phyloP scores from a whole-genome alignment of 225 moss, liverwort and hornwort genomes.

The Neckera pumila region DNA sequence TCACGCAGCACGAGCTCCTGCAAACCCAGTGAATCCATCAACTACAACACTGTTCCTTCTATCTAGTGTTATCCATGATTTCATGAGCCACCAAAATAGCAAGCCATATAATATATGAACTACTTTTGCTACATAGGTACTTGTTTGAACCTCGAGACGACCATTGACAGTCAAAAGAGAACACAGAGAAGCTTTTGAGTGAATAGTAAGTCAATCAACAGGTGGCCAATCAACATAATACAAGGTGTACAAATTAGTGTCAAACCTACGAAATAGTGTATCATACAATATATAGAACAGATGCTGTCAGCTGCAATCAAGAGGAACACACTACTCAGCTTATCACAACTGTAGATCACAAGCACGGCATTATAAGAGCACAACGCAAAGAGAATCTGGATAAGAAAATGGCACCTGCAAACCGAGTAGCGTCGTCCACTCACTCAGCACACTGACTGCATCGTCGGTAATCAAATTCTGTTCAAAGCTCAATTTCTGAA shows the following conservation, averaged over 20 bases:
- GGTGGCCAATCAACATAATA: neutral
- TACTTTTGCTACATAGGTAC: neutral
- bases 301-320: neutral
- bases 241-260: neutral
- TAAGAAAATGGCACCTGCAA: constrained; percentile 26
- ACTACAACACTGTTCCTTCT: neutral
- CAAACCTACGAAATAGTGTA: neutral
- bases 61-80: neutral
- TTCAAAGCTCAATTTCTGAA: constrained; percentile 81
- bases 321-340: neutral
- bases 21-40: neutral
- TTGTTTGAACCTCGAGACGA: neutral
- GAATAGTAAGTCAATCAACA: neutral
- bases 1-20: constrained; percentile 87
- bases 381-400: neutral
- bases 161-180: neutral
- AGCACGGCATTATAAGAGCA: neutral
- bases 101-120: neutral
- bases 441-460: constrained; percentile 45
- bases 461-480: constrained; percentile 83
- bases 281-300: neutral
- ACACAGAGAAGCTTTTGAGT: neutral
- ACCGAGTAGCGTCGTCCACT: constrained; percentile 51
- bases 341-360: neutral
- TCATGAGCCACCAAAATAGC: neutral